Evolutionary conservation across 225 moss, liverwort and hornwort species (phyloP).

Genomic region (Pleurozium schreberi): DNA sequence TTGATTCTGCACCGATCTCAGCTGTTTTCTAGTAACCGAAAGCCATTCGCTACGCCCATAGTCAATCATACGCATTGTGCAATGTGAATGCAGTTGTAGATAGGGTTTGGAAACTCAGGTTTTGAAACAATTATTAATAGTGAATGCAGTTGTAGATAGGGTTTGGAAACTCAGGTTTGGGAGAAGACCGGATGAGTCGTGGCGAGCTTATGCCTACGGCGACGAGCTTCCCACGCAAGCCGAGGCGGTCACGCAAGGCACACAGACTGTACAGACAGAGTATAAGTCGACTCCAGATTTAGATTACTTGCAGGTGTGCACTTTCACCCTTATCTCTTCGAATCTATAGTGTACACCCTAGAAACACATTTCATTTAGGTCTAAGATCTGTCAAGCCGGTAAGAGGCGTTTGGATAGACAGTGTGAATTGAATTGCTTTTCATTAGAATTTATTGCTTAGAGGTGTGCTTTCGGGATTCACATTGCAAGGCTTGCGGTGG

Average conservation of each 20-base stretch:
- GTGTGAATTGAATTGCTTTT: background rate
- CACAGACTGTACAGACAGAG: slow-evolving; percentile 77
- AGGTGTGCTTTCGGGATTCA: background rate
- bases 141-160: too few relatives aligned
- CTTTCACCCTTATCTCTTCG: background rate
- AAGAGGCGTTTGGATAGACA: background rate
- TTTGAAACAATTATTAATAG: too few relatives aligned
- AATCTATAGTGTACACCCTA: background rate
- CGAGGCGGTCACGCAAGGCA: slow-evolving; percentile 69
- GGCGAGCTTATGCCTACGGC: slow-evolving; percentile 44
- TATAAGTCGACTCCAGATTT: slow-evolving; percentile 90
- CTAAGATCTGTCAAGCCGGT: background rate
- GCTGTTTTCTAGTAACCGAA: too few relatives aligned
- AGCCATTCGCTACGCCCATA: too few relatives aligned
- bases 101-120: too few relatives aligned
- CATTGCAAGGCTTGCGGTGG: background rate
- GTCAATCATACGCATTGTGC: too few relatives aligned
- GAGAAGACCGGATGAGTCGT: slow-evolving; percentile 24
- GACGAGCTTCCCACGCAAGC: slow-evolving; percentile 81
- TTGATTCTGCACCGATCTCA: too few relatives aligned
- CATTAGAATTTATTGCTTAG: background rate
- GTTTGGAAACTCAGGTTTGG: too few relatives aligned
- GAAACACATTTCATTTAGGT: background rate
- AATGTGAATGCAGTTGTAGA: too few relatives aligned
- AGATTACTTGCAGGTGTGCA: slow-evolving; percentile 92